A percentile compares a stretch with the other conserved stretches of the same genome.
Evolutionary conservation across 2,329 filamentous ascomycete genomes (phyloP).

Genomic region (Sclerotinia nivalis): DNA sequence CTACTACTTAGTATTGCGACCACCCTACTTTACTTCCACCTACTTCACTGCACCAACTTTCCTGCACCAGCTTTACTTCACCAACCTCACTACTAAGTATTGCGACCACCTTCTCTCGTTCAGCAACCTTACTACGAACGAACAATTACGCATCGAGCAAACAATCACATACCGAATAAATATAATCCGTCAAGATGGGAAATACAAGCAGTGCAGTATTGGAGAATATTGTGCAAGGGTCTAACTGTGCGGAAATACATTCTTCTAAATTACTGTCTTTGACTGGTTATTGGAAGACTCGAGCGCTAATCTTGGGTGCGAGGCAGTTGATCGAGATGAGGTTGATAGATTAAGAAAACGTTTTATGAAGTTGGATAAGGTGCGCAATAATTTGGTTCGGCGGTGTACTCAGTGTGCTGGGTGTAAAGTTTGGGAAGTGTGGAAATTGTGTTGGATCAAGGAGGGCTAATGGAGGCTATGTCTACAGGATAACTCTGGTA

Average conservation of each 20-base stretch:
- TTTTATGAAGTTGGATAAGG: constrained; percentile 99
- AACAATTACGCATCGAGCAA: constrained; percentile 13
- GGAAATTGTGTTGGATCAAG: neutral
- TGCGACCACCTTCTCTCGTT: neutral
- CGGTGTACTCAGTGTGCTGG: neutral
- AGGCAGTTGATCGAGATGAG: constrained; percentile 89
- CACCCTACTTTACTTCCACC: neutral
- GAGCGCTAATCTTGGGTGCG: constrained; percentile 17
- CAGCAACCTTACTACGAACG: constrained; percentile 9
- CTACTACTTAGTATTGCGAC: constrained; percentile 13
- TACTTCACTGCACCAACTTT: neutral
- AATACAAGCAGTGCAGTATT: constrained; percentile 74
- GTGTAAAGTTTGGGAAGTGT: neutral
- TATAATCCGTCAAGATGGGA: constrained; percentile 52
- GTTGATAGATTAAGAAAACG: constrained; percentile 93
- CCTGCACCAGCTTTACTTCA: neutral
- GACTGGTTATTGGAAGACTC: neutral
- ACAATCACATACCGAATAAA: constrained; percentile 25
- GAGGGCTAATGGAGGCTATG: constrained; percentile 17
- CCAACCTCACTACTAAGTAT: constrained; percentile 5
- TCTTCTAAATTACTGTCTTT: constrained; percentile 12
- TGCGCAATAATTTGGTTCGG: constrained; percentile 45
- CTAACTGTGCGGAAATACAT: constrained; percentile 71
- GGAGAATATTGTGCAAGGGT: constrained; percentile 93
- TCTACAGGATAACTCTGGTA: constrained; percentile 88